Conservation (phyloP, 345 rosid species). For the Linum trigynum region DNA sequence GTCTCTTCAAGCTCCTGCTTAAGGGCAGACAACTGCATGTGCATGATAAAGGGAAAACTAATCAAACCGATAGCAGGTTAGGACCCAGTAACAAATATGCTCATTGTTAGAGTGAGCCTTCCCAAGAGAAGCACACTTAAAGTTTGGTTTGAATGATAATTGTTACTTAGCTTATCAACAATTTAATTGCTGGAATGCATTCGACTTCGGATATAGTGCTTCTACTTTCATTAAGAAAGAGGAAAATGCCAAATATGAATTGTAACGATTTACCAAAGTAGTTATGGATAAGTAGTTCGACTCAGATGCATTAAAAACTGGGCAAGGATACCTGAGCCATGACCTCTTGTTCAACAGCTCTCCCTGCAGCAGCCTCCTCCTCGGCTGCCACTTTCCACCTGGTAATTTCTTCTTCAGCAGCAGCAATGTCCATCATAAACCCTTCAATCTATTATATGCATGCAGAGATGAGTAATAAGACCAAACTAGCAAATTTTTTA, state of each 20-base stretch:
- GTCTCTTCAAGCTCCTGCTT: constrained; percentile 87
- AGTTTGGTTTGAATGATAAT: too few species aligned
- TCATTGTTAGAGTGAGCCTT: not conserved
- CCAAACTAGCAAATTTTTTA: too few species aligned
- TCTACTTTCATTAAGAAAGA: too few species aligned
- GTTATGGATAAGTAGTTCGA: too few species aligned
- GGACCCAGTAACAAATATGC: not conserved
- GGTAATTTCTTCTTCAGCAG: constrained; percentile 95
- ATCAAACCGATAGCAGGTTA: not conserved
- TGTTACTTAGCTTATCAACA: too few species aligned
- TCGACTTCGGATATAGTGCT: too few species aligned
- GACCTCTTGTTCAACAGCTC: constrained; percentile 83
- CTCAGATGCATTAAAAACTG: too few species aligned
- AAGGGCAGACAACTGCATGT: constrained; percentile 47
- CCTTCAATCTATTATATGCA: constrained; percentile 71
- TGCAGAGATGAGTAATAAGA: not conserved
- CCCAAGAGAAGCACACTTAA: not conserved
- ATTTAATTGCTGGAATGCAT: too few species aligned
- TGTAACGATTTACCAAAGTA: too few species aligned
- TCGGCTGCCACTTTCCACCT: constrained; percentile 99
- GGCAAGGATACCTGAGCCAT: constrained; percentile 43
- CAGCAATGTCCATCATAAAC: constrained; percentile 90
- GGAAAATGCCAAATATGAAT: too few species aligned
- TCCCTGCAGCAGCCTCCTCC: constrained; percentile 97
- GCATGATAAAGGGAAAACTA: not conserved